These are phyloP conservation scores for Bjerkandera adusta DNA, from an alignment of 1,284 basidiomycete species.

Conservation along the genomic window DNA sequence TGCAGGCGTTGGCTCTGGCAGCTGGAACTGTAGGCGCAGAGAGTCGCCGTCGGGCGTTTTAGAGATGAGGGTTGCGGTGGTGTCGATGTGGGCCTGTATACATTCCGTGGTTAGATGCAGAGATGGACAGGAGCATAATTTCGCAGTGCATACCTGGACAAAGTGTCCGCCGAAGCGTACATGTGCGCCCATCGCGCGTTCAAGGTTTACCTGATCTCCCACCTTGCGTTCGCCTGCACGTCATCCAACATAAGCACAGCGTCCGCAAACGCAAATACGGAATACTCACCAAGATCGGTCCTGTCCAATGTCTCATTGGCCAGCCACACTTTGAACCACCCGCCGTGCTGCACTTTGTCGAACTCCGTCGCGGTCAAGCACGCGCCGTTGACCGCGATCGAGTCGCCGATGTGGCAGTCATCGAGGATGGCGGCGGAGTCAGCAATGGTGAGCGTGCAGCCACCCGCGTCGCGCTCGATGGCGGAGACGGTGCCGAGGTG, in stretches of 20 bases:
- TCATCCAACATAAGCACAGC: background rate
- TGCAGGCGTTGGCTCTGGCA: slow-evolving; percentile 59
- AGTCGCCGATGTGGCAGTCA: slow-evolving; percentile 96
- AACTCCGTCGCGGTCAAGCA: slow-evolving; percentile 93
- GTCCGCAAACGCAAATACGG: no score
- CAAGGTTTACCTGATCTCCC: slow-evolving; percentile 87
- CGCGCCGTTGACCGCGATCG: slow-evolving; percentile 81
- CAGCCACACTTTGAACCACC: slow-evolving; percentile 91
- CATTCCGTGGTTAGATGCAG: background rate
- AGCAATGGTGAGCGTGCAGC: slow-evolving; percentile 84
- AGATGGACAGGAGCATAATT: background rate
- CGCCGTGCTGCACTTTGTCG: slow-evolving; percentile 52
- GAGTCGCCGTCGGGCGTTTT: slow-evolving; percentile 84
- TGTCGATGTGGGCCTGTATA: slow-evolving; percentile 87
- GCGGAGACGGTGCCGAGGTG: slow-evolving; percentile 72
- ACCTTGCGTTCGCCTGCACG: slow-evolving; percentile 69
- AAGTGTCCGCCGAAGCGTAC: slow-evolving; percentile 96
- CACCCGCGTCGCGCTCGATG: slow-evolving; percentile 63
- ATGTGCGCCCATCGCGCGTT: slow-evolving; percentile 93
- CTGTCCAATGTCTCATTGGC: slow-evolving; percentile 93
- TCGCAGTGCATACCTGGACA: slow-evolving; percentile 69
- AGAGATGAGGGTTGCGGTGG: slow-evolving; percentile 74
- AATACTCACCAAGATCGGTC: slow-evolving; percentile 48
- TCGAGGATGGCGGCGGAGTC: slow-evolving; percentile 73
- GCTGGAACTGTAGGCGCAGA: slow-evolving; percentile 76